phyloP scores from a whole-genome alignment of 345 rosid species.

The Toxicodendron radicans region DNA sequence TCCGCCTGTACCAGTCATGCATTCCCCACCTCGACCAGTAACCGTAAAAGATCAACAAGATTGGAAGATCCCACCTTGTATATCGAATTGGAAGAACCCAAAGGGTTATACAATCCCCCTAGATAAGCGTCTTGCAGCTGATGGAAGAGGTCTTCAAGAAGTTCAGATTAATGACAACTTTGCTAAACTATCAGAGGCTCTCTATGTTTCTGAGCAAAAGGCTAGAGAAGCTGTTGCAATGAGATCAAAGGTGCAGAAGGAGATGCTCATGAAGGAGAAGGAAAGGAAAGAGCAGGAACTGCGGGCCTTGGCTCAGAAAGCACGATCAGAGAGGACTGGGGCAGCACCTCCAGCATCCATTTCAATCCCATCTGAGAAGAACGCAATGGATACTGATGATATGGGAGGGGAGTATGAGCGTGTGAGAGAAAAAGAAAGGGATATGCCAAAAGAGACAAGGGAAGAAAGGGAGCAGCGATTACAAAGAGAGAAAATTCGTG shows the following conservation, averaged over 20 bases:
- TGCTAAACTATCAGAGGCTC: conserved; percentile 88
- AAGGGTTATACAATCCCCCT: conserved; percentile 96
- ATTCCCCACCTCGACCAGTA: conserved; percentile 94
- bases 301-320: conserved; percentile 91
- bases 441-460: conserved; percentile 57
- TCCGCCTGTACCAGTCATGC: conserved; percentile 97
- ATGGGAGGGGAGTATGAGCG: conserved; percentile 61
- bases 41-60: conserved; percentile 97
- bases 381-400: conserved; percentile 50
- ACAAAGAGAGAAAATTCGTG: conserved; percentile 84
- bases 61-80: conserved; percentile 98
- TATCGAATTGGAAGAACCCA: conserved; percentile 94
- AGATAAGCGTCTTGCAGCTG: conserved; percentile 98
- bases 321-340: conserved; percentile 88
- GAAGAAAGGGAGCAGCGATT: conserved; percentile 81
- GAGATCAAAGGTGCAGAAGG: conserved; percentile 96
- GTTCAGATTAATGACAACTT: conserved; percentile 86
- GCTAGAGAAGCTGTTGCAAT: conserved; percentile 98
- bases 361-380: conserved; percentile 55
- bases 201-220: conserved; percentile 94
- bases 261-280: conserved; percentile 91
- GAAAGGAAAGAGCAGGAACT: conserved; percentile 90
- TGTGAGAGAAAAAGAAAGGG: conserved; percentile 50
- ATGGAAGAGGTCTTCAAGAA: conserved; percentile 94
- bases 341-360: conserved; percentile 54